These are phyloP conservation scores for Arachis stenosperma DNA, from an alignment of 306 rosid genomes.

Conservation along the genomic window DNA sequence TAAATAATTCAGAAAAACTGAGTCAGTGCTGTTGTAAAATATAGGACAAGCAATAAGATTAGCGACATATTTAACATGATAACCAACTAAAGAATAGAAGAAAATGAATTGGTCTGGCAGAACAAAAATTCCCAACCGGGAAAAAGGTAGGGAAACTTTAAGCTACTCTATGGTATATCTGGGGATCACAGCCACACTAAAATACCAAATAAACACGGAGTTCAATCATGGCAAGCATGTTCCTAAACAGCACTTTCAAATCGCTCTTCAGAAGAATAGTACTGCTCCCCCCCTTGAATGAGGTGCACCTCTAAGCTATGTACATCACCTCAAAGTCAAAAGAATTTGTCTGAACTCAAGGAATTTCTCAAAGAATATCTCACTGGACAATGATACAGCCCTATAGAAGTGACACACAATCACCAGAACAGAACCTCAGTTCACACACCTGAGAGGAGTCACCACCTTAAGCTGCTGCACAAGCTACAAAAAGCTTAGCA, in stretches of 20 bases:
- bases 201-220: constrained; percentile 44
- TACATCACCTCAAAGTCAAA: constrained; percentile 66
- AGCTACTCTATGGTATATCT: constrained; percentile 43
- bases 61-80: constrained; percentile 40
- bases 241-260: constrained; percentile 43
- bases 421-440: constrained; percentile 46
- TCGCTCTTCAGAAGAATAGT: constrained; percentile 27
- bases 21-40: constrained; percentile 33
- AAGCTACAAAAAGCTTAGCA: constrained; percentile 53
- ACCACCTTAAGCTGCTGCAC: constrained; percentile 42
- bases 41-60: constrained; percentile 52
- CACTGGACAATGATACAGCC: constrained; percentile 51
- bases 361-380: constrained; percentile 67
- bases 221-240: constrained; percentile 34
- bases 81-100: constrained; percentile 38
- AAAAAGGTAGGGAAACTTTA: constrained; percentile 42
- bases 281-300: constrained; percentile 50
- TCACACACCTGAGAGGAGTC: constrained; percentile 54
- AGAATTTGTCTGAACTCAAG: constrained; percentile 52
- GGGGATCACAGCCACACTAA: constrained; percentile 51
- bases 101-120: constrained; percentile 54
- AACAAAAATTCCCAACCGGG: constrained; percentile 68
- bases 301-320: constrained; percentile 60
- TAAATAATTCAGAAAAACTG: constrained; percentile 17
- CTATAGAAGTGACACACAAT: constrained; percentile 48